Percentiles rank a stretch among this genome's conserved stretches.
These are phyloP conservation scores for Aspergillus carlsbadensis DNA, from an alignment of 495 filamentous ascomycete genomes.

Conservation along the genomic window DNA sequence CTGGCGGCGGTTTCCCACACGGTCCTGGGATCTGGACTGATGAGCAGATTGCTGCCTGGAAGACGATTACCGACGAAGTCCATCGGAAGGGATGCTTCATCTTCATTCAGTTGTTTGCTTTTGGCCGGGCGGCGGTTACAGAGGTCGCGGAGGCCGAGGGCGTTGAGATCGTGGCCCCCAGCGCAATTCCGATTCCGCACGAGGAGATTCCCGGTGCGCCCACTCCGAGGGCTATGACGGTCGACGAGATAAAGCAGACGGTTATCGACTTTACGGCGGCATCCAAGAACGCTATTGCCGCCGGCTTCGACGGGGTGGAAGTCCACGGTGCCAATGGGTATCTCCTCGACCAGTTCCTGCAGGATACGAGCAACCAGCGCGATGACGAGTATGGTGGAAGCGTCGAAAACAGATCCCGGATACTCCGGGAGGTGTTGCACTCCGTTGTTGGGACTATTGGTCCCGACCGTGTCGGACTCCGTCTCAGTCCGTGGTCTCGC, in stretches of 20 bases:
- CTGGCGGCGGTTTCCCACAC: slow-evolving; percentile 41
- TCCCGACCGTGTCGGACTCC: slow-evolving; percentile 52
- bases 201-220: background rate
- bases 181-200: slow-evolving; percentile 39
- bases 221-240: slow-evolving; percentile 48
- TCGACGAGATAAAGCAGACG: slow-evolving; percentile 54
- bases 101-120: slow-evolving; percentile 52
- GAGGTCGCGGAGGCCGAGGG: slow-evolving; percentile 34
- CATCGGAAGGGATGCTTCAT: slow-evolving; percentile 50
- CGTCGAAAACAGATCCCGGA: slow-evolving; percentile 62
- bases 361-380: slow-evolving; percentile 58
- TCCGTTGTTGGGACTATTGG: slow-evolving; percentile 63
- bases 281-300: slow-evolving; percentile 59
- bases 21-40: slow-evolving; percentile 48
- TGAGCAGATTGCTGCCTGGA: slow-evolving; percentile 48
- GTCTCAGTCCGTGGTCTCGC: slow-evolving; percentile 56
- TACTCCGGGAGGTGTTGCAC: slow-evolving; percentile 57
- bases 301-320: slow-evolving; percentile 78
- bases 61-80: slow-evolving; percentile 47
- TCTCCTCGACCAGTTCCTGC: slow-evolving; percentile 70
- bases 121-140: slow-evolving; percentile 55
- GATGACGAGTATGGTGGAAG: slow-evolving; percentile 67
- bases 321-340: slow-evolving; percentile 76
- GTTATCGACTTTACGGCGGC: slow-evolving; percentile 58
- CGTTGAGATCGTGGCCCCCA: slow-evolving; percentile 22